phyloP scores from a whole-genome alignment of 768 basidiomycete species.

The Kwoniella heveanensis region DNA sequence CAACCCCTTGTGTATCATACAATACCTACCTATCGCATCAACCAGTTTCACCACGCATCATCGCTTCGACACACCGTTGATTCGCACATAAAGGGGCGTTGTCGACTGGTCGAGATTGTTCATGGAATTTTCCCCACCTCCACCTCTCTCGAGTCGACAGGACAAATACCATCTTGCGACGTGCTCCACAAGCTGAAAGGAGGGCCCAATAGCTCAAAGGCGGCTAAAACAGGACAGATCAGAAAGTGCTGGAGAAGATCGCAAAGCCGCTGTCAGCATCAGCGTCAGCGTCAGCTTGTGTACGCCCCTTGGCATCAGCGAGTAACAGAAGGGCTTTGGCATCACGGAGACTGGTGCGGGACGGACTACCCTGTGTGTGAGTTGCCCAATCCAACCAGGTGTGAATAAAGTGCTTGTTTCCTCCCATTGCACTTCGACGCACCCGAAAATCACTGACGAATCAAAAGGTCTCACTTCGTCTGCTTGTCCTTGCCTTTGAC shows the following conservation, averaged over 20 bases:
- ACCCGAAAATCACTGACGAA: background rate
- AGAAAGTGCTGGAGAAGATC: background rate
- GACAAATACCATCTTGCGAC: background rate
- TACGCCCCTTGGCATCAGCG: too few relatives aligned
- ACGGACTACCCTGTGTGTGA: background rate
- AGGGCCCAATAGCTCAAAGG: background rate
- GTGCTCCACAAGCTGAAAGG: slow-evolving; percentile 11
- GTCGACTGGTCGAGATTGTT: background rate
- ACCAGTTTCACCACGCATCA: background rate
- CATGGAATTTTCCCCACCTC: background rate
- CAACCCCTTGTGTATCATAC: background rate
- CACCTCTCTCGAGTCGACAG: background rate
- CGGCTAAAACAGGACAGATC: background rate
- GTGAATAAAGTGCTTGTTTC: background rate
- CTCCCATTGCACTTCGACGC: background rate
- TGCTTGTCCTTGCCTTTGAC: background rate
- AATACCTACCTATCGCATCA: background rate
- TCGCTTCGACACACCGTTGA: background rate
- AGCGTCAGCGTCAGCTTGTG: background rate
- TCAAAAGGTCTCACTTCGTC: background rate
- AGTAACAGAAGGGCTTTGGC: background rate
- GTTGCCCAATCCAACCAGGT: background rate
- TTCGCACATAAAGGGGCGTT: background rate
- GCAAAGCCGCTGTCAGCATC: background rate
- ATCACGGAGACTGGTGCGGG: background rate